Percentiles rank a stretch among this genome's conserved stretches.
phyloP scores from a whole-genome alignment of 192 early-diverging fungal genomes.

The Coemansia sp. region DNA sequence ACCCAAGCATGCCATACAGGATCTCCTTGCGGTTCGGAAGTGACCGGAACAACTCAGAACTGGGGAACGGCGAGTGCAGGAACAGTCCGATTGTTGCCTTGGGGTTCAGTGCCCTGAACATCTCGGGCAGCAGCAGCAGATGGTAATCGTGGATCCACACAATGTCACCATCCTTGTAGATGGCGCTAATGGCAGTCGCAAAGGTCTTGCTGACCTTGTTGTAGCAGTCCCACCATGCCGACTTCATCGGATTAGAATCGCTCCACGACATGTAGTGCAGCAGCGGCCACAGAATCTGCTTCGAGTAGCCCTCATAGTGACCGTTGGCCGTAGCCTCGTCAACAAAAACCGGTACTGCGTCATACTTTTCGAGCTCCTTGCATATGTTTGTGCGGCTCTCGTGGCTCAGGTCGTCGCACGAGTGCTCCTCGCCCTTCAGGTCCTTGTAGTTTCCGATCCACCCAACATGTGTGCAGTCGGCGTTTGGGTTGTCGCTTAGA shows the following conservation, averaged over 20 bases:
- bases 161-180: constrained; percentile 77
- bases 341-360: constrained; percentile 78
- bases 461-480: constrained; percentile 72
- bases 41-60: constrained; percentile 90
- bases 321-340: constrained; percentile 66
- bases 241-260: constrained; percentile 62
- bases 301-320: constrained; percentile 99
- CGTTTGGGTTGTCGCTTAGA: constrained; percentile 54
- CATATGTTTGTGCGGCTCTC: constrained; percentile 58
- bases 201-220: constrained; percentile 76
- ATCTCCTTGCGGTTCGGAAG: constrained; percentile 82
- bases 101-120: constrained; percentile 78
- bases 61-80: constrained; percentile 94
- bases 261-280: constrained; percentile 95
- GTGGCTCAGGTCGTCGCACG: constrained; percentile 54
- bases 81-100: constrained; percentile 89
- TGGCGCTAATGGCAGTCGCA: constrained; percentile 66
- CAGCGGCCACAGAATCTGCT: constrained; percentile 93
- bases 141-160: constrained; percentile 96
- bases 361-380: constrained; percentile 54
- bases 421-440: constrained; percentile 58
- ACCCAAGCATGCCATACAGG: constrained; percentile 82
- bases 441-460: constrained; percentile 67
- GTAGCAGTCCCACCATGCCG: constrained; percentile 78
- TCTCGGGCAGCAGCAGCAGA: constrained; percentile 83